phyloP scores from a whole-genome alignment of 768 basidiomycete genomes.

The Lepiota brunneoincarnata region DNA sequence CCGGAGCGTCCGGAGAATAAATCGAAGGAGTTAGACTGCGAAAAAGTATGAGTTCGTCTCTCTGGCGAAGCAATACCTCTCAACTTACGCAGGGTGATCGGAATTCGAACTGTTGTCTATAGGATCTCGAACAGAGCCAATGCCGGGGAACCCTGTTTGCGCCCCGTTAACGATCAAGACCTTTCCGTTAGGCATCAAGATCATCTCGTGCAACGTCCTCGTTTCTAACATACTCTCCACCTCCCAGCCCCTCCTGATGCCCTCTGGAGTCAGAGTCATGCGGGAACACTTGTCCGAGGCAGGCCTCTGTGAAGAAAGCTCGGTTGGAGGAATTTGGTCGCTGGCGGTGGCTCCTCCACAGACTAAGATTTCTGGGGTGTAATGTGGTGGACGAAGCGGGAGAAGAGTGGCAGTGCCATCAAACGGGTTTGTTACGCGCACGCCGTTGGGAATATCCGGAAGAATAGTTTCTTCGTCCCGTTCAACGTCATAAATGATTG shows the following conservation, averaged over 20 bases:
- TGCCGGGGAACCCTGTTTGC: slow-evolving; percentile 38
- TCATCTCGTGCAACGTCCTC: slow-evolving; percentile 37
- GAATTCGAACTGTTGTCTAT: slow-evolving; percentile 26
- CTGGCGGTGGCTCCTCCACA: slow-evolving; percentile 41
- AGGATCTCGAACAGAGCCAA: slow-evolving; percentile 28
- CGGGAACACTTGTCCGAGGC: slow-evolving; percentile 42
- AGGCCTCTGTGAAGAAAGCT: slow-evolving; percentile 39
- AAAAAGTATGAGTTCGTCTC: neutral
- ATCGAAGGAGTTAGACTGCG: slow-evolving; percentile 39
- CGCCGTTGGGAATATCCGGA: slow-evolving; percentile 43
- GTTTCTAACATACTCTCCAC: slow-evolving; percentile 41
- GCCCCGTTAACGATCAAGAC: slow-evolving; percentile 44
- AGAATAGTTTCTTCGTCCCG: slow-evolving; percentile 34
- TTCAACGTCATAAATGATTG: slow-evolving; percentile 39
- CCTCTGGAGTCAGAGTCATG: slow-evolving; percentile 37
- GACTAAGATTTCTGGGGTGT: slow-evolving; percentile 43
- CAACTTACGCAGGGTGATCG: slow-evolving; percentile 28
- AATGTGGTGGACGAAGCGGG: slow-evolving; percentile 35
- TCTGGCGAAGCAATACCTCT: no score
- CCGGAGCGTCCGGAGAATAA: no score
- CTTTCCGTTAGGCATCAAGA: slow-evolving; percentile 41
- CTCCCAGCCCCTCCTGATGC: slow-evolving; percentile 42
- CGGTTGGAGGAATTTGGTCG: slow-evolving; percentile 24
- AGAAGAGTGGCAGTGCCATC: slow-evolving; percentile 35
- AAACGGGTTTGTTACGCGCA: slow-evolving; percentile 38